Conservation (phyloP, 2,329 filamentous ascomycete genomes). For the Emergomyces pasteurianus region DNA sequence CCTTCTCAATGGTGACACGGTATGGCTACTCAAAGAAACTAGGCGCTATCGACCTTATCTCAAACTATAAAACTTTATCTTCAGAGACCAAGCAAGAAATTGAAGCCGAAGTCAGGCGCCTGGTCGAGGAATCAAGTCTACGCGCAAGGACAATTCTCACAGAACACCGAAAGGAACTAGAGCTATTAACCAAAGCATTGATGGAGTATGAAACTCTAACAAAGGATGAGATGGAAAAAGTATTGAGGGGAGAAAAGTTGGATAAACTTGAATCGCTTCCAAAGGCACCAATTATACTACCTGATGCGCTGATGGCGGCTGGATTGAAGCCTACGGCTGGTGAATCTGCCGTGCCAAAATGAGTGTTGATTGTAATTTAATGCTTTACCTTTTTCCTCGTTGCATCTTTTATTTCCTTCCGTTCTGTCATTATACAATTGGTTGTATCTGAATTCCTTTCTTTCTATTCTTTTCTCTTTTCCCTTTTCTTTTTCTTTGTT, state of each 20-base stretch:
- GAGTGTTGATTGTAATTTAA: background rate
- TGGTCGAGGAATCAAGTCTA: constrained; percentile 69
- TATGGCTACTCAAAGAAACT: constrained; percentile 82
- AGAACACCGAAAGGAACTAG: constrained; percentile 69
- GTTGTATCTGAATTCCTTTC: background rate
- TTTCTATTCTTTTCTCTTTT: background rate
- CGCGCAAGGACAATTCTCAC: constrained; percentile 61
- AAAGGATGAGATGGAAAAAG: constrained; percentile 78
- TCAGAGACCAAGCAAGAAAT: constrained; percentile 77
- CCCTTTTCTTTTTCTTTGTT: background rate
- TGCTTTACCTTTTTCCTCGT: background rate
- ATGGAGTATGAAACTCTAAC: constrained; percentile 90
- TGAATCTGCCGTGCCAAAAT: constrained; percentile 17
- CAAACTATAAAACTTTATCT: constrained; percentile 70
- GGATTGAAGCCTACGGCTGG: constrained; percentile 7
- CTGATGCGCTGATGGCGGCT: constrained; percentile 34
- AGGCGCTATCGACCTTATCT: constrained; percentile 78
- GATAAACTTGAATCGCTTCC: constrained; percentile 48
- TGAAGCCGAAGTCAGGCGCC: constrained; percentile 73
- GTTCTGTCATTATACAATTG: background rate
- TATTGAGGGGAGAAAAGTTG: constrained; percentile 76
- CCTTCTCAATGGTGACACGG: constrained; percentile 76
- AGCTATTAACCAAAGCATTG: constrained; percentile 75
- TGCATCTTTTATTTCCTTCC: background rate
- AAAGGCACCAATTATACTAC: constrained; percentile 52